Conservation (phyloP, 768 basidiomycete species). For the Lactifluus rugatus region DNA sequence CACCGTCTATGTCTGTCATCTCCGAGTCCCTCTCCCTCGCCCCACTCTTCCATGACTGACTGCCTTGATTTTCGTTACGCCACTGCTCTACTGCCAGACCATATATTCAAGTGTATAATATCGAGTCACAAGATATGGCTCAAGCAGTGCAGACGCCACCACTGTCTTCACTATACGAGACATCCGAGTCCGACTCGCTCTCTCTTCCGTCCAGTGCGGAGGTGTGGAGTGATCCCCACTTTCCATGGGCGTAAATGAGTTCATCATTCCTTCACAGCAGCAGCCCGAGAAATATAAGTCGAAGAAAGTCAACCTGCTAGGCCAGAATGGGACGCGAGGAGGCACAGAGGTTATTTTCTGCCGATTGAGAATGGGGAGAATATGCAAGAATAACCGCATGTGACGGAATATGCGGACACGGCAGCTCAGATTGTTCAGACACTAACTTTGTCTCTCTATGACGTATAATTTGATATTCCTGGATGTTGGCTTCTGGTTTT, state of each 20-base stretch:
- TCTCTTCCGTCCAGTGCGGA: conserved; percentile 24
- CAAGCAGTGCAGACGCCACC: conserved; percentile 54
- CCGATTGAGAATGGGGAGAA: background rate
- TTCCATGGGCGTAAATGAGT: conserved; percentile 29
- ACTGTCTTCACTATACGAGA: background rate
- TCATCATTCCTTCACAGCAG: conserved; percentile 34
- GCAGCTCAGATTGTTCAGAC: background rate
- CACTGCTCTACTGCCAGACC: conserved; percentile 67
- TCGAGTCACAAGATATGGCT: conserved; percentile 61
- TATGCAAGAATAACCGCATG: background rate
- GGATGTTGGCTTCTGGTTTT: too few relatives aligned
- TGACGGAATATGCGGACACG: background rate
- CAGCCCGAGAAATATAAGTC: conserved; percentile 32
- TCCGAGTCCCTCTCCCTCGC: background rate
- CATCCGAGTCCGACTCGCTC: conserved; percentile 20
- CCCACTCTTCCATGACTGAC: background rate
- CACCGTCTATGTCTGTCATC: conserved; percentile 57
- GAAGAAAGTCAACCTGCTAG: conserved; percentile 11
- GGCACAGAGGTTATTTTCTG: conserved; percentile 4
- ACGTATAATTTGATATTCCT: too few relatives aligned
- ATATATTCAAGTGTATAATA: conserved; percentile 74
- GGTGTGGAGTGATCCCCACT: too few relatives aligned
- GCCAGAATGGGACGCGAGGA: conserved; percentile 14
- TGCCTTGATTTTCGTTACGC: conserved; percentile 74
- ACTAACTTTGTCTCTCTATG: too few relatives aligned